Percentiles rank a stretch among this genome's conserved stretches.
phyloP scores from a whole-genome alignment of 768 basidiomycete genomes.

The Suillus variegatus region DNA sequence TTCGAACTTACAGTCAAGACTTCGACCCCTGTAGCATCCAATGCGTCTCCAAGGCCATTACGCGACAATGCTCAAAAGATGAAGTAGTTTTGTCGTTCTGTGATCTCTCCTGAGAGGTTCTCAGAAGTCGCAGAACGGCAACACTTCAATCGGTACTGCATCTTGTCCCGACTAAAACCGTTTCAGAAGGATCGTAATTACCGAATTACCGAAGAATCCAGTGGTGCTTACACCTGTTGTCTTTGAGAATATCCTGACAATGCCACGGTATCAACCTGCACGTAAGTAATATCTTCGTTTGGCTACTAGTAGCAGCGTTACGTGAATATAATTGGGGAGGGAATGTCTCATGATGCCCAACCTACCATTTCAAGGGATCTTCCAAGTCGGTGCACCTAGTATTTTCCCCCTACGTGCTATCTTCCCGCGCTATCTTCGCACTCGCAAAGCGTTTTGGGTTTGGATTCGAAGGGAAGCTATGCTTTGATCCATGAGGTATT shows the following conservation, averaged over 20 bases:
- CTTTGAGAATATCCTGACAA: background rate
- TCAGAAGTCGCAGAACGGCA: background rate
- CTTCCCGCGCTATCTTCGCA: background rate
- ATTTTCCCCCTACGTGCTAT: background rate
- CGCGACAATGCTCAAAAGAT: background rate
- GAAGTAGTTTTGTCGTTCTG: too few relatives aligned
- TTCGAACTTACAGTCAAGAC: background rate
- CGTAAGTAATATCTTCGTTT: background rate
- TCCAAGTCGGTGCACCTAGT: background rate
- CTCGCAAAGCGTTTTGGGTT: background rate
- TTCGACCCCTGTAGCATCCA: background rate
- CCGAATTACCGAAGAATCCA: background rate
- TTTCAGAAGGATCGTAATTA: background rate
- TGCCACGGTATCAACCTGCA: background rate
- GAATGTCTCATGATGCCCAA: background rate
- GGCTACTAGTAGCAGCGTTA: background rate
- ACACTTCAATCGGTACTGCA: background rate
- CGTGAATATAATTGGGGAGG: background rate
- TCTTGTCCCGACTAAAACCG: background rate
- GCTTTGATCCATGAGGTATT: background rate
- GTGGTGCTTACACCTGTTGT: background rate
- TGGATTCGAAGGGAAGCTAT: background rate
- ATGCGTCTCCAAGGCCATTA: background rate
- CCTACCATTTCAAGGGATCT: background rate
- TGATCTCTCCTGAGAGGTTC: background rate